These are phyloP conservation scores for Colletotrichum theobromicola DNA, from an alignment of 2,329 filamentous ascomycete species.

Conservation along the genomic window DNA sequence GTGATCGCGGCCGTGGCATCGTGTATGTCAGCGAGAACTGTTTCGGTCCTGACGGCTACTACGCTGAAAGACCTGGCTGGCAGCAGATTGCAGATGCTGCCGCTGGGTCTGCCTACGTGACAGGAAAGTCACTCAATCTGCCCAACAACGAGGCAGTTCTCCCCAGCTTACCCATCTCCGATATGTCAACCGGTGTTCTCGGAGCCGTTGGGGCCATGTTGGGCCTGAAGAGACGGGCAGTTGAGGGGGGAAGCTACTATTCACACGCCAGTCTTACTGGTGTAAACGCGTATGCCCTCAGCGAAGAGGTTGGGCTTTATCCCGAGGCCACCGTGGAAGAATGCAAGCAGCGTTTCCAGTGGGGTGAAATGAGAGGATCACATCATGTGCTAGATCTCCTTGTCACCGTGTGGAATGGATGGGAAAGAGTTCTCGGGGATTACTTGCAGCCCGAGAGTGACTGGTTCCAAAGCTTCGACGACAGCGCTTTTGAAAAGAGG, in stretches of 20 bases:
- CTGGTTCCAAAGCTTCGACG: conserved; percentile 9
- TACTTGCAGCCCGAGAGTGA: neutral
- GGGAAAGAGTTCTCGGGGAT: neutral
- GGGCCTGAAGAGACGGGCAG: conserved; percentile 35
- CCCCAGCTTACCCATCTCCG: conserved; percentile 35
- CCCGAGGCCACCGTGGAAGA: conserved; percentile 10
- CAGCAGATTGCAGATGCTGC: conserved; percentile 27
- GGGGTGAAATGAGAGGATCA: conserved; percentile 13
- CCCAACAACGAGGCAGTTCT: conserved; percentile 31
- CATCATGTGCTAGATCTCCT: conserved; percentile 12
- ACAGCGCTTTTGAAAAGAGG: neutral
- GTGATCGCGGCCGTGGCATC: conserved; percentile 8
- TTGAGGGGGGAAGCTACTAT: conserved; percentile 33
- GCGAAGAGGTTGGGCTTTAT: conserved; percentile 35
- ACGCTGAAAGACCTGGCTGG: conserved; percentile 13
- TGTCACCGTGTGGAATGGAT: conserved; percentile 11
- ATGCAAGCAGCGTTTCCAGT: conserved; percentile 12
- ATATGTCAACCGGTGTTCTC: conserved; percentile 39
- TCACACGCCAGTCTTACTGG: conserved; percentile 33
- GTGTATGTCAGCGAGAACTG: conserved; percentile 17
- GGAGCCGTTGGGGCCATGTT: conserved; percentile 36
- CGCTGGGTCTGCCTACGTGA: conserved; percentile 36
- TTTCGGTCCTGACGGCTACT: conserved; percentile 13
- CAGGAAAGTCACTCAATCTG: conserved; percentile 30
- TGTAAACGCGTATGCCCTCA: conserved; percentile 30